Base-by-base conservation (phyloP, 305 asterid species). In the Fraxinus nigra region DNA sequence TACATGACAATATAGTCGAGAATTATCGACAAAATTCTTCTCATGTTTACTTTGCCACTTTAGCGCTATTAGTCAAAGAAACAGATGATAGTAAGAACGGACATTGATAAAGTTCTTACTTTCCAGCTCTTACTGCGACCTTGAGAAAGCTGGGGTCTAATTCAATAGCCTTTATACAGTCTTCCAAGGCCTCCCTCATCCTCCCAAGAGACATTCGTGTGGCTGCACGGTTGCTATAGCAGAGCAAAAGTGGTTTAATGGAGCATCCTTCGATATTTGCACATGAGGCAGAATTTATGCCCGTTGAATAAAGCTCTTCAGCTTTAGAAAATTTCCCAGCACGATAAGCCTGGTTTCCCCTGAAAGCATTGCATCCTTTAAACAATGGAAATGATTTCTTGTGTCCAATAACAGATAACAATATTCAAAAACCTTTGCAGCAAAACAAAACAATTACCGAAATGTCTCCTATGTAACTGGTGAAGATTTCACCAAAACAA, bases 221-320 rank as follows among this genome's bases (percentile, higher is more conserved):
- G 63, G 99, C 99, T 81, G 99, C 99, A 69, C 98, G 97, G 80
- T 96, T 96, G 90, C 98, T 91, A 85, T 96, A 96, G 91, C 98
- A 96, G 72, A 96, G 90, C 83, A 92, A 80, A 78, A 92, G 90
- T 70, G 97, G 92, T 78, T 87, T 84, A 75, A 86, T 69, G 84
- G 88, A 77, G 76, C 79, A 76, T 76, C 89, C 95, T 14, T 79
- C 40, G 46, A 81, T 78, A 85, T 82, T 78, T 65, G 77, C 79
- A 72, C 72, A 86, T 65, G 86, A 78, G 67, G 82, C 87, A 59
- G 92, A 85, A 86, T 86, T 83, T 82, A 96, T 94, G 75, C 98
- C 98, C 88, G 79, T 87, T 16, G 97, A 83, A 89, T 94, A 96
- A 81, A 81, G 86, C 28, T 96, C 97, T 86, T 96, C 99, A 61